These are phyloP conservation scores for Saccharomyces hybrid DNA, from an alignment of 1,139 yeast genomes.

Conservation along the genomic window DNA sequence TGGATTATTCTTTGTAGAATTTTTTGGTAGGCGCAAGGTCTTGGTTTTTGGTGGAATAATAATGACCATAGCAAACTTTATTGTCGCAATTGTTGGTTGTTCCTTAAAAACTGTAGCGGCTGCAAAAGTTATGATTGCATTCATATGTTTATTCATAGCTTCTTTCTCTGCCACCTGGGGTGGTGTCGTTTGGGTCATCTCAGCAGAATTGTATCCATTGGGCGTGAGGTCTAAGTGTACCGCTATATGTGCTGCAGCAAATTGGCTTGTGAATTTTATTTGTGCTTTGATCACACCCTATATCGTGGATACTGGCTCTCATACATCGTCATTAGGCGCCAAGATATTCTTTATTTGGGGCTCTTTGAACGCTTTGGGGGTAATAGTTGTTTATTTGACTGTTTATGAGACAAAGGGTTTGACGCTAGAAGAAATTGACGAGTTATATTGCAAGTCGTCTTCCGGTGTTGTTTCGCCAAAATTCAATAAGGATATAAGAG, in stretches of 20 bases:
- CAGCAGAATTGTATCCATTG: conserved; percentile 73
- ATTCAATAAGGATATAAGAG: conserved; percentile 25
- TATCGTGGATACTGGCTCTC: conserved; percentile 53
- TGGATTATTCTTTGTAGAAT: conserved; percentile 60
- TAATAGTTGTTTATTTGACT: conserved; percentile 49
- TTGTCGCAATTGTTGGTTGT: conserved; percentile 62
- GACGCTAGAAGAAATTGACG: conserved; percentile 68
- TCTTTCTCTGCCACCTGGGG: conserved; percentile 87
- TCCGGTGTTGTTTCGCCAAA: conserved; percentile 29
- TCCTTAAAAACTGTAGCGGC: conserved; percentile 42
- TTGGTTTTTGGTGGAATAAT: conserved; percentile 56
- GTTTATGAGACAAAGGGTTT: conserved; percentile 73
- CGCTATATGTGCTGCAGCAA: conserved; percentile 68
- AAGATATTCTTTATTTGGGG: conserved; percentile 77
- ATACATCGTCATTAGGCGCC: conserved; percentile 58
- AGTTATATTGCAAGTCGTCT: conserved; percentile 44
- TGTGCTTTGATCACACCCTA: conserved; percentile 73
- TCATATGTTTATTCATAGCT: conserved; percentile 71
- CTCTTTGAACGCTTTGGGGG: conserved; percentile 52
- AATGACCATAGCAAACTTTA: conserved; percentile 54
- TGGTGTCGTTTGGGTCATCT: conserved; percentile 72
- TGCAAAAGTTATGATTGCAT: conserved; percentile 70
- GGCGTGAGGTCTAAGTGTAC: conserved; percentile 76
- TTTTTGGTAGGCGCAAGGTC: conserved; percentile 57
- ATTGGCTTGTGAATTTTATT: conserved; percentile 76